A percentile compares a stretch with the other conserved stretches of the same genome.
These are phyloP conservation scores for Curvularia verruculosa DNA, from an alignment of 2,329 filamentous ascomycete genomes.

Conservation along the genomic window DNA sequence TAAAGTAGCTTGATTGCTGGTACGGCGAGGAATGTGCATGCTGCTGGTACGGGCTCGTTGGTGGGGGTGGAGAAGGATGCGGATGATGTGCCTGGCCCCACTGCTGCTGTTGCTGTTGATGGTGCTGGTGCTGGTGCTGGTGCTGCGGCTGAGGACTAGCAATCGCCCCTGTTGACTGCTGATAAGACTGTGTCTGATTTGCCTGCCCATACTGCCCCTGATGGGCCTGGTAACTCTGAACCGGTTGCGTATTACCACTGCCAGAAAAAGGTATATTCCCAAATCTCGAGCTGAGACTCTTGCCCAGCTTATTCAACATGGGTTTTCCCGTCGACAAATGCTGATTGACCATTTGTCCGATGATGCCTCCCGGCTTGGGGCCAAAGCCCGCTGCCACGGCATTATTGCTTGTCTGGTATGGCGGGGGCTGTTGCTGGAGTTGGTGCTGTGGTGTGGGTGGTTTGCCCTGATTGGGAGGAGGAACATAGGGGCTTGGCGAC, in stretches of 20 bases:
- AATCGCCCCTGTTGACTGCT: slow-evolving; percentile 23
- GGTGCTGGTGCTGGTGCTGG: slow-evolving; percentile 16
- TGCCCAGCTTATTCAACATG: slow-evolving; percentile 45
- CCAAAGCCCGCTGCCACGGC: slow-evolving; percentile 20
- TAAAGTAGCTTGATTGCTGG: slow-evolving; percentile 31
- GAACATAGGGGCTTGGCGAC: background rate
- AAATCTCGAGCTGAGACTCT: slow-evolving; percentile 45
- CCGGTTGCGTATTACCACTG: slow-evolving; percentile 37
- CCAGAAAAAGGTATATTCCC: slow-evolving; percentile 23
- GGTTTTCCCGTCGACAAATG: slow-evolving; percentile 41
- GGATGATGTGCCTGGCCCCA: slow-evolving; percentile 26
- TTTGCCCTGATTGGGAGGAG: background rate
- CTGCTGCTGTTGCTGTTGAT: slow-evolving; percentile 19
- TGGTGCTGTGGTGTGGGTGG: slow-evolving; percentile 15
- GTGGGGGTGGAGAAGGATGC: slow-evolving; percentile 20
- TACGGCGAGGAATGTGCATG: slow-evolving; percentile 22
- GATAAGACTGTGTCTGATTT: slow-evolving; percentile 22
- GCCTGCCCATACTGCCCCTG: slow-evolving; percentile 37
- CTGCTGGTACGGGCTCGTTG: slow-evolving; percentile 28
- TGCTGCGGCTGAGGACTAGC: slow-evolving; percentile 24
- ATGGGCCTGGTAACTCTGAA: slow-evolving; percentile 42
- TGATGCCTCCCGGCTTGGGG: slow-evolving; percentile 30
- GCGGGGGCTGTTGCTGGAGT: slow-evolving; percentile 21
- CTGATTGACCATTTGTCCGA: slow-evolving; percentile 45
- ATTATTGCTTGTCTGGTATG: slow-evolving; percentile 20